Evolutionary conservation across 176 grass and related monocot species (phyloP).

Genomic region (Eragrostis nindensis): DNA sequence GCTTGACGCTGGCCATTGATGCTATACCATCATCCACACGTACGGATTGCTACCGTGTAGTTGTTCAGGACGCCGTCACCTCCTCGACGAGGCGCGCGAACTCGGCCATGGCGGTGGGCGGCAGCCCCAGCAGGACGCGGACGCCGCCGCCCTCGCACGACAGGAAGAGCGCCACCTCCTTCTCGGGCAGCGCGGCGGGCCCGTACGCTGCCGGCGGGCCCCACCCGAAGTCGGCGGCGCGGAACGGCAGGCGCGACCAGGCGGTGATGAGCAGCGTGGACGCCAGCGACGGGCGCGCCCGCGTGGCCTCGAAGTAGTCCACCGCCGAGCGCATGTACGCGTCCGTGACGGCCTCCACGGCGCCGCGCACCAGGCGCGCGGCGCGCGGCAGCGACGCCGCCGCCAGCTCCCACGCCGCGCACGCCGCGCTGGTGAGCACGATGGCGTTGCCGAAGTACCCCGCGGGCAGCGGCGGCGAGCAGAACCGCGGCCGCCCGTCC

Average conservation of each 20-base stretch:
- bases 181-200: slow-evolving; percentile 72
- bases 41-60: too few species aligned
- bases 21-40: too few species aligned
- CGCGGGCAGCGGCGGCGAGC: slow-evolving; percentile 54
- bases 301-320: slow-evolving; percentile 78
- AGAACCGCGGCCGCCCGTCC: slow-evolving; percentile 60
- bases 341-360: slow-evolving; percentile 51
- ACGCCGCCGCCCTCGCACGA: slow-evolving; percentile 63
- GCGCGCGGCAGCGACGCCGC: slow-evolving; percentile 25
- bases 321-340: slow-evolving; percentile 72
- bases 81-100: slow-evolving; percentile 55
- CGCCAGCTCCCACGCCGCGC: slow-evolving; percentile 62
- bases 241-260: slow-evolving; percentile 79
- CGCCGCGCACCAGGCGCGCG: slow-evolving; percentile 54
- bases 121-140: slow-evolving; percentile 76
- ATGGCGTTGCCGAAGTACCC: slow-evolving; percentile 84
- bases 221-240: slow-evolving; percentile 74
- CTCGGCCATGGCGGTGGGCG: slow-evolving; percentile 62
- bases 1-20: too few species aligned
- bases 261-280: slow-evolving; percentile 77
- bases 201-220: slow-evolving; percentile 62
- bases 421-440: slow-evolving; percentile 64
- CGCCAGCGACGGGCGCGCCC: slow-evolving; percentile 64
- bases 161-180: slow-evolving; percentile 81
- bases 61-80: neutral